Evolutionary conservation across 306 rosid genomes (phyloP).

Genomic region (Ziziphus jujuba): DNA sequence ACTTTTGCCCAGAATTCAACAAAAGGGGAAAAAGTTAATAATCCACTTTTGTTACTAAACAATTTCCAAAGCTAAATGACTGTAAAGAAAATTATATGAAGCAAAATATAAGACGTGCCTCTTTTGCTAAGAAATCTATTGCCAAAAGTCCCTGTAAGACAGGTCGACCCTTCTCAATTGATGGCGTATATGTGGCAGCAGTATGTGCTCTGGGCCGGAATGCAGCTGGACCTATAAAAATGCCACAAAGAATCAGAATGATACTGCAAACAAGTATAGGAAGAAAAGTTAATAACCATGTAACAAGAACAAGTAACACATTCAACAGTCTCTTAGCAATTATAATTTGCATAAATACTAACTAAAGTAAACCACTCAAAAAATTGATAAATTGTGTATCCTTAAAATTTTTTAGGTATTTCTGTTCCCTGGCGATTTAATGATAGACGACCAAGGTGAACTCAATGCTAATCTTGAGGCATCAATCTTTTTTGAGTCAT

Average conservation of each 20-base stretch:
- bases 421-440: neutral
- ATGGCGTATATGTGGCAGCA: conserved; percentile 66
- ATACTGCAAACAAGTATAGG: conserved; percentile 2
- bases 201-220: conserved; percentile 97
- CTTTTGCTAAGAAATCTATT: conserved; percentile 87
- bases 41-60: neutral
- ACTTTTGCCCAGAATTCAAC: conserved; percentile 1
- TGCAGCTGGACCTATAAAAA: conserved; percentile 93
- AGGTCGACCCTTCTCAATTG: conserved; percentile 94
- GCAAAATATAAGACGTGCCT: conserved; percentile 52
- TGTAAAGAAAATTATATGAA: conserved; percentile 1
- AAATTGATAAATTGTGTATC: too few species aligned
- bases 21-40: neutral
- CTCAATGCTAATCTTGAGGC: neutral
- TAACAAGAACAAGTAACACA: neutral
- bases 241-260: conserved; percentile 23
- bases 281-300: conserved; percentile 2
- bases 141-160: conserved; percentile 96
- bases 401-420: neutral
- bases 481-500: neutral
- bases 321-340: conserved; percentile 15
- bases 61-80: neutral
- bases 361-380: neutral
- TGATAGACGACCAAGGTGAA: neutral
- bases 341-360: conserved; percentile 17